Evolutionary conservation across 164 flowering plant species (phyloP).

Genomic region (Brasenia schreberi): DNA sequence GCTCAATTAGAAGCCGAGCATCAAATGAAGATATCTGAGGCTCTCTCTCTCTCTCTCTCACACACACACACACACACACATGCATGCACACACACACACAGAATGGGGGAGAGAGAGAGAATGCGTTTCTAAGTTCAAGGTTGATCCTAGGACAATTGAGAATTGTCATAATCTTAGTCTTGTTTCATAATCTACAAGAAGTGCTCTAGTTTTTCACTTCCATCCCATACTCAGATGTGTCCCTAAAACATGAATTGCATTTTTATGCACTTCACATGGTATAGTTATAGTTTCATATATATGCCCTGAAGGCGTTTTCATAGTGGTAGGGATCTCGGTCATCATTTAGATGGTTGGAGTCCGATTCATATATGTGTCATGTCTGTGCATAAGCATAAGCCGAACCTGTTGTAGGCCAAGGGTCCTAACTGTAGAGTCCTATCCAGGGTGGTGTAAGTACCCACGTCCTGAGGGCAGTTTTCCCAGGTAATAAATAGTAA

Average conservation of each 20-base stretch:
- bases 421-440: no score
- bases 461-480: no score
- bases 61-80: background rate
- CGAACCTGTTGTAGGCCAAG: no score
- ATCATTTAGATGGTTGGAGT: no score
- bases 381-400: no score
- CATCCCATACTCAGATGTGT: background rate
- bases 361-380: no score
- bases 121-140: background rate
- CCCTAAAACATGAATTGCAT: background rate
- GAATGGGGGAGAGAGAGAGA: background rate
- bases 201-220: background rate
- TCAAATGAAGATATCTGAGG: slow-evolving; percentile 37
- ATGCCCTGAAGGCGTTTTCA: background rate
- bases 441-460: no score
- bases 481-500: no score
- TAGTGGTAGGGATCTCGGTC: no score
- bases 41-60: slow-evolving; percentile 8
- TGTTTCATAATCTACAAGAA: background rate
- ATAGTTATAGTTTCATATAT: background rate
- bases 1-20: slow-evolving; percentile 41
- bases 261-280: background rate
- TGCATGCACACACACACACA: background rate
- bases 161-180: background rate
- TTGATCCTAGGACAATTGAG: background rate